Conservation (phyloP, 306 rosid species). For the Boehmeria nivea region DNA sequence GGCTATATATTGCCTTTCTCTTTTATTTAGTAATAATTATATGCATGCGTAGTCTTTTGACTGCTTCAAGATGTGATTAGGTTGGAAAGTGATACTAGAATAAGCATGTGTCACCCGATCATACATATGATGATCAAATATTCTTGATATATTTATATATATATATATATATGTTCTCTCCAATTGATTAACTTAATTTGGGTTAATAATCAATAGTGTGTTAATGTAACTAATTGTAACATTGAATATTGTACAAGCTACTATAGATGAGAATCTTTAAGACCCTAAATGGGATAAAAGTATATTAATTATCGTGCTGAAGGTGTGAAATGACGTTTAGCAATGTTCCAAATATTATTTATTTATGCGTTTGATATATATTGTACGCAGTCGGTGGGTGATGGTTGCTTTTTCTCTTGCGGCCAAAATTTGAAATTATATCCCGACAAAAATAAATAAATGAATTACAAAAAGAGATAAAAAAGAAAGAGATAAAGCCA, state of each 20-base stretch:
- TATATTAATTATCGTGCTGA: no score
- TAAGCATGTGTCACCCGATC: background rate
- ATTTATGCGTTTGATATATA: background rate
- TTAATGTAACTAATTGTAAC: background rate
- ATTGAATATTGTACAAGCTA: no score
- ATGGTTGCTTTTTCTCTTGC: constrained; percentile 15
- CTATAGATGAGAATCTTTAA: background rate
- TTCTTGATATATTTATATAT: background rate
- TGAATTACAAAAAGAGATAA: background rate
- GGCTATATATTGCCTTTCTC: no score
- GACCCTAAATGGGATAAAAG: background rate
- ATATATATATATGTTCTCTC: background rate
- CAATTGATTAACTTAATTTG: no score
- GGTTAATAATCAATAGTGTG: background rate
- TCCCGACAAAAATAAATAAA: background rate
- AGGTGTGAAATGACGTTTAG: constrained; percentile 14
- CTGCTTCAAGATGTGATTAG: constrained; percentile 5
- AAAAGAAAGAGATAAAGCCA: background rate
- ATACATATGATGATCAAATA: background rate
- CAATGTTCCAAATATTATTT: background rate
- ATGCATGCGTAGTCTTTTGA: constrained; percentile 2
- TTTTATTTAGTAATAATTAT: background rate
- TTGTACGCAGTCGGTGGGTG: constrained; percentile 19
- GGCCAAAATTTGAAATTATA: constrained; percentile 6
- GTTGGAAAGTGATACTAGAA: background rate